Conservation (phyloP, 2,329 filamentous ascomycete genomes). For the Hymenoscyphus fructigenus region DNA sequence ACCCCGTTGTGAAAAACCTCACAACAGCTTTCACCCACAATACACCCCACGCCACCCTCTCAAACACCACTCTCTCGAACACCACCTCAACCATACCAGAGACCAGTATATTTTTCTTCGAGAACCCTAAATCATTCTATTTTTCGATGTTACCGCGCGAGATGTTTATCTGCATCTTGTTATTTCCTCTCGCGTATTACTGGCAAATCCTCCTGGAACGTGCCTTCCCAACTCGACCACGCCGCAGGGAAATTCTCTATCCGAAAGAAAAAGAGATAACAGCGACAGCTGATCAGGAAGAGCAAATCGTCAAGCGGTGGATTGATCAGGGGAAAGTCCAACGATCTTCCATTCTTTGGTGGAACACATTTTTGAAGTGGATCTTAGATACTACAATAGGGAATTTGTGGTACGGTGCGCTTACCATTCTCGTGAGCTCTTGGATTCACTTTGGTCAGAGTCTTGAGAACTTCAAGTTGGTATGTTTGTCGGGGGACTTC, state of each 20-base stretch:
- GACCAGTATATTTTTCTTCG: too few relatives aligned
- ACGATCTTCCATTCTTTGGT: slow-evolving; percentile 6
- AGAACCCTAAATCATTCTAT: slow-evolving; percentile 5
- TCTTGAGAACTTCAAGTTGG: slow-evolving; percentile 1
- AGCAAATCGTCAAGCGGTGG: slow-evolving; percentile 12
- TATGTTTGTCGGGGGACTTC: too few relatives aligned
- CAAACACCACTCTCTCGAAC: neutral
- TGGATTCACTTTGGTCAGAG: neutral
- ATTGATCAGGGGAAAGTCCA: slow-evolving; percentile 11
- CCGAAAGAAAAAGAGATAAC: slow-evolving; percentile 6
- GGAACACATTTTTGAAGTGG: slow-evolving; percentile 14
- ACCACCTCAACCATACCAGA: neutral
- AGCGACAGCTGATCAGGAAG: slow-evolving; percentile 4
- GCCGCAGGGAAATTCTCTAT: slow-evolving; percentile 1
- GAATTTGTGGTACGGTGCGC: neutral
- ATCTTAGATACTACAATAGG: slow-evolving; percentile 8
- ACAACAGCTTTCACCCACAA: neutral
- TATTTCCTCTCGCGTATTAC: slow-evolving; percentile 8
- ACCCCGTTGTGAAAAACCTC: slow-evolving; percentile 11
- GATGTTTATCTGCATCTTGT: slow-evolving; percentile 5
- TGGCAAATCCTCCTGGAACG: slow-evolving; percentile 12
- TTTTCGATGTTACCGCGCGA: neutral
- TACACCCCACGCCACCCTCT: slow-evolving; percentile 3
- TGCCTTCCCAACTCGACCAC: slow-evolving; percentile 9
- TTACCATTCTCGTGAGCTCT: neutral